Evolutionary conservation across 164 flowering plant species (phyloP).

Genomic region (Amborella trichopoda): DNA sequence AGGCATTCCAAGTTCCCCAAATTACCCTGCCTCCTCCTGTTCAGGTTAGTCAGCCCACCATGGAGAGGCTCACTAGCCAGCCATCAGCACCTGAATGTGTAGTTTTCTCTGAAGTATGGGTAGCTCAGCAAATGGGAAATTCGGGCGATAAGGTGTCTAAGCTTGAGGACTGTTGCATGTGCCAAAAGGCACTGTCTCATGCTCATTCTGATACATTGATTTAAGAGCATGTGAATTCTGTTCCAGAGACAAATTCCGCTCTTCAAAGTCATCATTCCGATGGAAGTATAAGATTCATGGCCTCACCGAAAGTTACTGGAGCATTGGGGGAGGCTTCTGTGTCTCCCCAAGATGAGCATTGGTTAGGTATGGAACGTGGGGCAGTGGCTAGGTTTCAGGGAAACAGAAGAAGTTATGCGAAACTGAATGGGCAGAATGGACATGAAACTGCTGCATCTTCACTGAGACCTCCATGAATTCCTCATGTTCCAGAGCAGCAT

Average conservation of each 20-base stretch:
- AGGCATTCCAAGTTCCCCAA: constrained; percentile 20
- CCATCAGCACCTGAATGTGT: constrained; percentile 26
- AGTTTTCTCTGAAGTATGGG: constrained; percentile 31
- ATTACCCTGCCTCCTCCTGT: constrained; percentile 7
- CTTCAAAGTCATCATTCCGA: constrained; percentile 39
- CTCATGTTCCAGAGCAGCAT: constrained; percentile 17
- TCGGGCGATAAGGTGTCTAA: constrained; percentile 18
- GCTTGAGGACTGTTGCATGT: constrained; percentile 58
- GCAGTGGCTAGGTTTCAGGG: constrained; percentile 14
- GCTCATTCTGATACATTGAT: constrained; percentile 73
- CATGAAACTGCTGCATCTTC: constrained; percentile 15
- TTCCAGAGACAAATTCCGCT: constrained; percentile 22
- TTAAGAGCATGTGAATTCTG: constrained; percentile 31
- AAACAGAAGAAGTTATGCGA: constrained; percentile 13
- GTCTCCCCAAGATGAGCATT: constrained; percentile 1
- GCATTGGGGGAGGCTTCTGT: constrained; percentile 17
- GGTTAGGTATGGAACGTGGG: constrained; percentile 10
- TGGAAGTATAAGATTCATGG: constrained; percentile 21
- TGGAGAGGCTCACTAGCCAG: constrained; percentile 49
- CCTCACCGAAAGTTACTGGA: constrained; percentile 22
- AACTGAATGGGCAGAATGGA: constrained; percentile 7
- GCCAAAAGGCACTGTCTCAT: constrained; percentile 81
- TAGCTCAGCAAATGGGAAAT: constrained; percentile 27
- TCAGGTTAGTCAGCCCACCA: constrained; percentile 16
- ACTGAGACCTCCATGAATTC: constrained; percentile 10